phyloP scores from a whole-genome alignment of 169 alveolate species.

The Sarcocystis neurona region DNA sequence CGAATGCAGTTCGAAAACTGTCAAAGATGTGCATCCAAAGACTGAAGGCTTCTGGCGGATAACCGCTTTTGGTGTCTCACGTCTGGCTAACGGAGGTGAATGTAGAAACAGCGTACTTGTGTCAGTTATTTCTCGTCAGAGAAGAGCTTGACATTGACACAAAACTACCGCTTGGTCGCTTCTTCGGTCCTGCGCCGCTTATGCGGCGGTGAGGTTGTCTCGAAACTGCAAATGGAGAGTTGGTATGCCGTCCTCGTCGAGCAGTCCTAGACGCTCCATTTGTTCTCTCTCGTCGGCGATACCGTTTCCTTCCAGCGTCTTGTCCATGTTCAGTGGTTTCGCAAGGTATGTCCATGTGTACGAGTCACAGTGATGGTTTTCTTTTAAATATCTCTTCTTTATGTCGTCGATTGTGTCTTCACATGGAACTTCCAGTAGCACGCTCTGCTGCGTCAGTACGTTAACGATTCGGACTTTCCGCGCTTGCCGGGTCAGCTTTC shows the following conservation, averaged over 20 bases:
- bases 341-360: slow-evolving; percentile 88
- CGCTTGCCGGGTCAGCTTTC: slow-evolving; percentile 76
- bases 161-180: background rate
- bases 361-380: slow-evolving; percentile 87
- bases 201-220: slow-evolving; percentile 77
- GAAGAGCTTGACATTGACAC: too few species aligned
- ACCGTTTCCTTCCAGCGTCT: slow-evolving; percentile 82
- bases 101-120: too few species aligned
- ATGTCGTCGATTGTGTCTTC: slow-evolving; percentile 85
- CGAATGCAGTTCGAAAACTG: too few species aligned
- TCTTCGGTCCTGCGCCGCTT: background rate
- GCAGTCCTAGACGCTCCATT: slow-evolving; percentile 69
- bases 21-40: too few species aligned
- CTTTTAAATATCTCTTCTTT: slow-evolving; percentile 77
- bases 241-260: slow-evolving; percentile 86
- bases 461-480: slow-evolving; percentile 82
- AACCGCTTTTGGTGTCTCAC: too few species aligned
- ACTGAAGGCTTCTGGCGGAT: too few species aligned
- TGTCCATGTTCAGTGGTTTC: slow-evolving; percentile 85
- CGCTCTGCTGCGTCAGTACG: slow-evolving; percentile 83
- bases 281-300: slow-evolving; percentile 79
- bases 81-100: too few species aligned
- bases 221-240: slow-evolving; percentile 87
- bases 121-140: too few species aligned
- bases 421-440: slow-evolving; percentile 74